Base-by-base conservation (phyloP, 768 basidiomycete genomes). In the Leccinum subgranulosum region DNA sequence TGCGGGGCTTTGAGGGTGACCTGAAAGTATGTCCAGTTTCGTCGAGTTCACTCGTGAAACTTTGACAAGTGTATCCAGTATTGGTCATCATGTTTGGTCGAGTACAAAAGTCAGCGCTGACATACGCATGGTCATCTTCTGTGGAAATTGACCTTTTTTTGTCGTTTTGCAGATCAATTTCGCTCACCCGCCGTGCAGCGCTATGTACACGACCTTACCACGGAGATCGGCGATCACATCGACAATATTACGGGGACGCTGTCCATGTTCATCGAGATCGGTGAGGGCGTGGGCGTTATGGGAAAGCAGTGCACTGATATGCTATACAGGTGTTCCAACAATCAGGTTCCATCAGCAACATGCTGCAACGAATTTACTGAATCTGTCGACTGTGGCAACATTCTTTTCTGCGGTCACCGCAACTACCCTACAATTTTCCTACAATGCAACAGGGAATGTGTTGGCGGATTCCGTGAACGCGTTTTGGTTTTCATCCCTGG, bases 371-470 rank as follows among this genome's bases (percentile, higher is more conserved):
- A 82, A 82, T 57, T 64, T 82, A 29, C 61, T 82, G 50, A 82
- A 82, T 64, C 60, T 81, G 52, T 80, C 78, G 55, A 82, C 80
- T 3, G 80, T 81, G 8, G 79, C 80, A 33, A 82, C 80, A 15
- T 83, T 82, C 69, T 83, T 82, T 65, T 79, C 77, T 23, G 81
- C 79, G 33, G 81, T 81, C 56, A 82, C 80, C 2, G 80, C 82
- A 51, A 75, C 75, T 28, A 79, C 79, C 6, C 65, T 82, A 56
- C 81, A 82, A 54, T 81, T 75, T 59, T 80, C 81, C 5, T 79
- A 74, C 55, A 55, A 50, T 54, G 34, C 64, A 17, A 75, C 70
- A 27, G 73, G 70, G 4, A 72, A 62, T 31, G 64, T 73, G 2
- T 62, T 81, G 39, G 61, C 77, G 14, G 72, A 79, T 56, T 73